Conservation (phyloP, 176 grass and related monocot genomes). For the Dactylis glomerata region DNA sequence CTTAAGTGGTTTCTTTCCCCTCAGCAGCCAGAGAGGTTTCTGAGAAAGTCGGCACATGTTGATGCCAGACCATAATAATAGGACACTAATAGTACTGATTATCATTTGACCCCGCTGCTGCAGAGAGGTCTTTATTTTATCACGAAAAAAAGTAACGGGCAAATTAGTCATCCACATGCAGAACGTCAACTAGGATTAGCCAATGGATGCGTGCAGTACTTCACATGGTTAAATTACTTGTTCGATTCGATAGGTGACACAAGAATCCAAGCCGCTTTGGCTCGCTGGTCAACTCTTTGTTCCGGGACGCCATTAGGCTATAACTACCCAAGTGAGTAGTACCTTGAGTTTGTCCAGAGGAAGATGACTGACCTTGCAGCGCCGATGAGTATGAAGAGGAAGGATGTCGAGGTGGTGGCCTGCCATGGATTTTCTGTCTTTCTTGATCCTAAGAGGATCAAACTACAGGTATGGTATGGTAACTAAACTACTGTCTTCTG, state of each 20-base stretch:
- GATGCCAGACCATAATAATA: background rate
- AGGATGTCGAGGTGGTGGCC: constrained; percentile 28
- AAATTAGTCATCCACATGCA: background rate
- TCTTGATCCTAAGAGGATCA: constrained; percentile 43
- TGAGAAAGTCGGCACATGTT: background rate
- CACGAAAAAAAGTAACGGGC: background rate
- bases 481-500: too few relatives aligned
- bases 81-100: background rate
- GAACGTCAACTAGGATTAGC: constrained; percentile 20
- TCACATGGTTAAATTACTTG: background rate
- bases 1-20: too few relatives aligned
- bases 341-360: background rate
- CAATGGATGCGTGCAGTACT: background rate
- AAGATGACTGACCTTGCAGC: constrained; percentile 29
- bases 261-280: constrained; percentile 10
- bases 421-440: constrained; percentile 41
- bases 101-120: background rate
- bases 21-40: too few relatives aligned
- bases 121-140: background rate
- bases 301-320: background rate
- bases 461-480: constrained; percentile 36
- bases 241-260: background rate
- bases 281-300: constrained; percentile 20
- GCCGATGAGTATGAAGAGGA: constrained; percentile 45
- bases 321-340: background rate